phyloP scores from a whole-genome alignment of 2,329 filamentous ascomycete species.

The Arthrobotrys musiformis region DNA sequence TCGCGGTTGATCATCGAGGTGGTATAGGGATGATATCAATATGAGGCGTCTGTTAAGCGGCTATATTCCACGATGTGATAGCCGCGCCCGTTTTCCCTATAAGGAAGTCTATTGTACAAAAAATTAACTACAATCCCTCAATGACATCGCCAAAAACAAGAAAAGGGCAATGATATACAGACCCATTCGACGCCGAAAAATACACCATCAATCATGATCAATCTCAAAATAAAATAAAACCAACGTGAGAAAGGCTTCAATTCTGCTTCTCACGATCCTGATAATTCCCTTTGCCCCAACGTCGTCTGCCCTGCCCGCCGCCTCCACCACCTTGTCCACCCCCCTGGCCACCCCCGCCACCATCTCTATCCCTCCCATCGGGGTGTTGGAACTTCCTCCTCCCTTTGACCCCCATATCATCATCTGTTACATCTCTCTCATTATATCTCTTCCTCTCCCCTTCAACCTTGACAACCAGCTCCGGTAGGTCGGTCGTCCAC shows the following conservation, averaged over 20 bases:
- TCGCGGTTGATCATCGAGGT: conserved; percentile 35
- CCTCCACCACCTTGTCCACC: conserved; percentile 9
- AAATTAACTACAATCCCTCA: conserved; percentile 19
- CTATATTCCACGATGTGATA: too few relatives aligned
- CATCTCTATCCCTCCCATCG: conserved; percentile 38
- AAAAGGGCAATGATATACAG: conserved; percentile 2
- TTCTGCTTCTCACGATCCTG: conserved; percentile 46
- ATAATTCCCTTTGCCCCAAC: conserved; percentile 48
- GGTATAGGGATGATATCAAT: too few relatives aligned
- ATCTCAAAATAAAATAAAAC: too few relatives aligned
- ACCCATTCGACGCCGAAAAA: conserved; percentile 14
- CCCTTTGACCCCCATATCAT: conserved; percentile 55
- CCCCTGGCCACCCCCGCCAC: conserved; percentile 6
- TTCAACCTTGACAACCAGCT: conserved; percentile 72
- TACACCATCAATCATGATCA: too few relatives aligned
- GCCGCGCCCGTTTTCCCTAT: conserved; percentile 10
- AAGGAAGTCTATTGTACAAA: conserved; percentile 21
- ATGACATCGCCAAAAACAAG: background rate
- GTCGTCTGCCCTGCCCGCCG: conserved; percentile 17
- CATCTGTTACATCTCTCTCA: conserved; percentile 54
- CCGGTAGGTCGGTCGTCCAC: conserved; percentile 72
- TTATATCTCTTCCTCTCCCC: conserved; percentile 71
- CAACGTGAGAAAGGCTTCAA: background rate
- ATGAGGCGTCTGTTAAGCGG: too few relatives aligned
- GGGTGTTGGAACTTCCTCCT: conserved; percentile 53